Evolutionary conservation across 768 basidiomycete genomes (phyloP).

Genomic region (Amanita inopinata): DNA sequence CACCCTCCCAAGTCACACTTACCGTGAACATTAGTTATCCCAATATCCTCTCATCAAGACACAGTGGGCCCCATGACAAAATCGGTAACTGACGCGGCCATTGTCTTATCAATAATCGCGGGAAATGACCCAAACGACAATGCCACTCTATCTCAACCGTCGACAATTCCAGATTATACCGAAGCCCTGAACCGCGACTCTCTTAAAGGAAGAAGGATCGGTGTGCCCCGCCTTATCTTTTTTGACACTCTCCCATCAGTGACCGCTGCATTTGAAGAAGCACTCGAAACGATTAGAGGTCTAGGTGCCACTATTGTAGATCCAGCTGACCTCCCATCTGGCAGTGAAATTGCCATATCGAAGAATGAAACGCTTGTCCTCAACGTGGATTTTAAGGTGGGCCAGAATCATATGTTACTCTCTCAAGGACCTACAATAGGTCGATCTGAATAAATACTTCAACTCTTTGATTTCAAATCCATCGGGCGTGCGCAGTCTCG

Average conservation of each 20-base stretch:
- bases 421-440: slow-evolving; percentile 27
- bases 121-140: slow-evolving; percentile 47
- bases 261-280: slow-evolving; percentile 28
- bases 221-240: slow-evolving; percentile 38
- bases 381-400: slow-evolving; percentile 50
- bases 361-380: slow-evolving; percentile 48
- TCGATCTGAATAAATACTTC: slow-evolving; percentile 43
- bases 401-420: not conserved
- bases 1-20: no score
- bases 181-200: slow-evolving; percentile 39
- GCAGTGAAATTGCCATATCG: slow-evolving; percentile 35
- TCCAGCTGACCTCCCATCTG: slow-evolving; percentile 51
- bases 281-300: slow-evolving; percentile 24
- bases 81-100: slow-evolving; percentile 43
- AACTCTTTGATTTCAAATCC: slow-evolving; percentile 40
- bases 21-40: slow-evolving; percentile 45
- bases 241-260: slow-evolving; percentile 25
- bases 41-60: slow-evolving; percentile 48
- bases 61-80: slow-evolving; percentile 49
- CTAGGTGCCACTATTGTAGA: slow-evolving; percentile 49
- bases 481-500: slow-evolving; percentile 43
- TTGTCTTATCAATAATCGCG: slow-evolving; percentile 46
- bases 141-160: slow-evolving; percentile 44
- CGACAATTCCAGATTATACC: slow-evolving; percentile 42
- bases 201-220: slow-evolving; percentile 41